Conservation (phyloP, 306 rosid species). For the Vigna reflexopilosa region DNA sequence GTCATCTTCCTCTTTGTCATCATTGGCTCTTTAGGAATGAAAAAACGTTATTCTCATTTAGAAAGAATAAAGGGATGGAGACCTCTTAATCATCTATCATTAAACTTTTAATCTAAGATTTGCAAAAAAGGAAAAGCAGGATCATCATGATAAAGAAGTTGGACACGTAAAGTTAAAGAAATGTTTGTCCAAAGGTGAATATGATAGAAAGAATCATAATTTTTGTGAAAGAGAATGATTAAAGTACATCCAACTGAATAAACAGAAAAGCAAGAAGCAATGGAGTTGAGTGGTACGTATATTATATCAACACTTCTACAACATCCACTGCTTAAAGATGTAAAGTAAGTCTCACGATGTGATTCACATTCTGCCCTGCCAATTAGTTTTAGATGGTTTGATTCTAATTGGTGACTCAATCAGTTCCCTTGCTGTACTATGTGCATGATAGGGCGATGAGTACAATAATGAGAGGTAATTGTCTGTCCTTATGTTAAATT, state of each 20-base stretch:
- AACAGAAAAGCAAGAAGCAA: constrained; percentile 52
- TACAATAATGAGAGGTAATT: constrained; percentile 30
- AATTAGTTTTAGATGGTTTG: constrained; percentile 16
- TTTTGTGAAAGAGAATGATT: constrained; percentile 48
- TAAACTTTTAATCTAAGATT: constrained; percentile 63
- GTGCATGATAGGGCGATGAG: constrained; percentile 26
- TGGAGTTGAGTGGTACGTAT: constrained; percentile 47
- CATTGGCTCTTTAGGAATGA: constrained; percentile 52
- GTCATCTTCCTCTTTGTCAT: constrained; percentile 48
- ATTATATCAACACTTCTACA: constrained; percentile 35
- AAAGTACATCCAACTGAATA: constrained; percentile 59
- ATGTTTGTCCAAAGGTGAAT: constrained; percentile 60
- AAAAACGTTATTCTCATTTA: constrained; percentile 52
- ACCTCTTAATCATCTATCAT: constrained; percentile 56
- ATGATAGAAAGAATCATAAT: constrained; percentile 53
- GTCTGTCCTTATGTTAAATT: neutral
- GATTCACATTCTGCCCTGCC: constrained; percentile 28
- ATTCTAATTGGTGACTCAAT: constrained; percentile 6
- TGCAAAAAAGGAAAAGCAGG: constrained; percentile 59
- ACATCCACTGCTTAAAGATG: constrained; percentile 30
- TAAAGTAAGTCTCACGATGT: constrained; percentile 34
- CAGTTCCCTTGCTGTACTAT: constrained; percentile 31
- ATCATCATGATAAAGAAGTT: constrained; percentile 60
- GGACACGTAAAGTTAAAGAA: constrained; percentile 66
- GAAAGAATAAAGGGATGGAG: constrained; percentile 52